These are phyloP conservation scores for Penicillium sumatraense DNA, from an alignment of 2,329 filamentous ascomycete genomes.

Conservation along the genomic window DNA sequence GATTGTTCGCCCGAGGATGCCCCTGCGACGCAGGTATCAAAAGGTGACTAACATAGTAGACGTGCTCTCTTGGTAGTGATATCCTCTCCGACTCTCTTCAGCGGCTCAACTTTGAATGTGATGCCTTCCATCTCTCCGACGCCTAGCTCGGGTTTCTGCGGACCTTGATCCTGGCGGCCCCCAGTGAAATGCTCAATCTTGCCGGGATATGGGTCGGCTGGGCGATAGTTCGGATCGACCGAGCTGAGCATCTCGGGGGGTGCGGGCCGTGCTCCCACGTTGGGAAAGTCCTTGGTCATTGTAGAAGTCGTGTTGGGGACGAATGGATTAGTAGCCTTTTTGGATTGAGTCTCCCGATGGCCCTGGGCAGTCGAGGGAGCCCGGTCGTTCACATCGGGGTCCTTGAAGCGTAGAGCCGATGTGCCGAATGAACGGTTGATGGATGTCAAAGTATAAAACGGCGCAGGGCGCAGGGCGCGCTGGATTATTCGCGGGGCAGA, in stretches of 20 bases:
- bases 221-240: conserved; percentile 59
- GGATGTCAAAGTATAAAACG: conserved; percentile 29
- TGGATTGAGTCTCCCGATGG: conserved; percentile 60
- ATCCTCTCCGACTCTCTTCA: conserved; percentile 83
- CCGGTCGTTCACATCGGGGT: conserved; percentile 51
- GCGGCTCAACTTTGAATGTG: conserved; percentile 85
- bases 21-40: neutral
- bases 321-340: conserved; percentile 64
- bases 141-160: conserved; percentile 68
- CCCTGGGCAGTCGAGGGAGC: conserved; percentile 58
- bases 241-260: conserved; percentile 66
- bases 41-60: conserved; percentile 64
- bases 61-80: conserved; percentile 83
- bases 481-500: conserved; percentile 49
- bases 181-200: conserved; percentile 70
- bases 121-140: conserved; percentile 89
- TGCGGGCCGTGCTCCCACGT: conserved; percentile 58
- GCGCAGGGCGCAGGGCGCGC: conserved; percentile 50
- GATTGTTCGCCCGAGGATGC: too few relatives aligned
- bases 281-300: conserved; percentile 66
- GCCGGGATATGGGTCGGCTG: conserved; percentile 64
- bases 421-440: conserved; percentile 37
- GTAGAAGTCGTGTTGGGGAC: conserved; percentile 69
- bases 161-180: conserved; percentile 59
- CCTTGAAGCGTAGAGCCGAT: conserved; percentile 40